A percentile compares a stretch with the other conserved stretches of the same genome.
phyloP scores from a whole-genome alignment of 257 asterid species.

The Solanum gracilifrons region DNA sequence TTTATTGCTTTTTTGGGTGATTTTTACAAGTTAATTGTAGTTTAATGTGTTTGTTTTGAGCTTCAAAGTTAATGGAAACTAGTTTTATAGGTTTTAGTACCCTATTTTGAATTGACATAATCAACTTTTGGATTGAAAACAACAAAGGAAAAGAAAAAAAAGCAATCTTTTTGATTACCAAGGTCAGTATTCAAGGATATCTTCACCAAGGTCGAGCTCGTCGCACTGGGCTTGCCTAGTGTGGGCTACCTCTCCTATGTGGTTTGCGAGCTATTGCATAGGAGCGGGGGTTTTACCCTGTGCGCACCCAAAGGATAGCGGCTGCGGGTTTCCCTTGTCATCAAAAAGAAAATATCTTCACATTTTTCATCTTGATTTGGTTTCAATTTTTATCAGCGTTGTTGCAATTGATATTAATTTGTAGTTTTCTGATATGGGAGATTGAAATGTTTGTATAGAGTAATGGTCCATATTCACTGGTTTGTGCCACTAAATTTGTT shows the following conservation, averaged over 20 bases:
- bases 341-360: background rate
- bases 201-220: background rate
- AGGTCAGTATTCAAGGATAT: background rate
- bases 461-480: background rate
- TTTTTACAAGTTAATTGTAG: background rate
- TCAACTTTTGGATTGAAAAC: background rate
- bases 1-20: background rate
- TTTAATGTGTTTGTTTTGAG: background rate
- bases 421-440: background rate
- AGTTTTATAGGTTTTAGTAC: background rate
- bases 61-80: background rate
- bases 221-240: no score
- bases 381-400: background rate
- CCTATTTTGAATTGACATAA: background rate
- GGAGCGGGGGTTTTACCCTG: no score
- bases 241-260: no score
- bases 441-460: background rate
- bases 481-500: background rate
- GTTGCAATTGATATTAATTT: background rate
- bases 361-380: background rate
- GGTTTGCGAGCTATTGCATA: no score
- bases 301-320: no score
- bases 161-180: background rate
- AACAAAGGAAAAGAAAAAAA: background rate
- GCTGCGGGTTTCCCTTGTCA: no score